Conservation (phyloP, 1,284 basidiomycete genomes). For the Trametes versicolor region DNA sequence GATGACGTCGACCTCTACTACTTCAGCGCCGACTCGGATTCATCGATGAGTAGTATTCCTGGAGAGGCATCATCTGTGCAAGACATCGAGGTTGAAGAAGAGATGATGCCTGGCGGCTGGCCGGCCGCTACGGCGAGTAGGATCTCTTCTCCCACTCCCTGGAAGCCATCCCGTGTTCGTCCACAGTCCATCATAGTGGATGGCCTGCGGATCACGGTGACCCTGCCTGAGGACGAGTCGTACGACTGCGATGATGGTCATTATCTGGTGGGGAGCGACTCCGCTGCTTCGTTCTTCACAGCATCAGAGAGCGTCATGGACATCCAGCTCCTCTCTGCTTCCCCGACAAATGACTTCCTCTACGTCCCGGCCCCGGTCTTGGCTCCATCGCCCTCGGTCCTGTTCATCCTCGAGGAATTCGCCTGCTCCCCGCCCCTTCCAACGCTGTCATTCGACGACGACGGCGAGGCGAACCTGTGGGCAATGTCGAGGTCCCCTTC, state of each 20-base stretch:
- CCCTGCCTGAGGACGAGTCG: not conserved
- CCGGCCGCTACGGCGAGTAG: not conserved
- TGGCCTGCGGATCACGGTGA: not conserved
- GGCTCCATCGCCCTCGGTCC: not conserved
- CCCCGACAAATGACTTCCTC: not conserved
- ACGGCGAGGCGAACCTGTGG: constrained; percentile 1
- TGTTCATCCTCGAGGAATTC: constrained; percentile 9
- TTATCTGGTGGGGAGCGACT: not conserved
- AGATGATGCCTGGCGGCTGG: constrained; percentile 4
- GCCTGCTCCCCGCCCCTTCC: not conserved
- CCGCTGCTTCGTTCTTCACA: not conserved
- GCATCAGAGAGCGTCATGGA: not conserved
- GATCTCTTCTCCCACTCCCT: not conserved
- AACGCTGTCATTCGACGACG: not conserved
- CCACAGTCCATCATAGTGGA: not conserved
- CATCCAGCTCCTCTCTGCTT: not conserved
- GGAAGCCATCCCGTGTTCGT: not conserved
- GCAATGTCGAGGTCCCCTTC: not conserved
- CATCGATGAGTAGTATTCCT: not conserved
- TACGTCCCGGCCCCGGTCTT: not conserved
- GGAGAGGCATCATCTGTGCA: not conserved
- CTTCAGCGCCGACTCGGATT: constrained; percentile 2
- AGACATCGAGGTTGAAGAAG: not conserved
- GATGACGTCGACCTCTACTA: constrained; percentile 11
- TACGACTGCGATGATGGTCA: not conserved